A percentile compares a stretch with the other conserved stretches of the same genome.
phyloP scores from a whole-genome alignment of 306 rosid species.

The Prunus davidiana region DNA sequence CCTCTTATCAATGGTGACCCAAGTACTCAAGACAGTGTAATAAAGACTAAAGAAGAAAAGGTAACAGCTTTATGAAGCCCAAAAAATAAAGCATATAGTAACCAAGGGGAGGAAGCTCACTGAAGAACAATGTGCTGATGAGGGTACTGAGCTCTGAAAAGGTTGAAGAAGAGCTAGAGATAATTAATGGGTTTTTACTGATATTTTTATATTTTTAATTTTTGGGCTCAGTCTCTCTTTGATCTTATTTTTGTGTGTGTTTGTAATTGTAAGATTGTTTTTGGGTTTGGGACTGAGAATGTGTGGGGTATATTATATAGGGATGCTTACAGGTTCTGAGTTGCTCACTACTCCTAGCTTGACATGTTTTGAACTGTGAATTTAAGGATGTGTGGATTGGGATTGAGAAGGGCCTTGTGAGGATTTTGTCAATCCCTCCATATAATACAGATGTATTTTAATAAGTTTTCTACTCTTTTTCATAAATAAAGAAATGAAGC shows the following conservation, averaged over 20 bases:
- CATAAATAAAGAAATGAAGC: background rate
- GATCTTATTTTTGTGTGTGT: background rate
- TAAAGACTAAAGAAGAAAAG: conserved; percentile 29
- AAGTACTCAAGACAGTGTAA: conserved; percentile 26
- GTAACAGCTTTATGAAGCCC: conserved; percentile 18
- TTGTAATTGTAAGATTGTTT: background rate
- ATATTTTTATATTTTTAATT: background rate
- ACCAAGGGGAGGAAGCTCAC: conserved; percentile 3
- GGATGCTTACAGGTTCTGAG: background rate
- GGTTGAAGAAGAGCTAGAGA: background rate
- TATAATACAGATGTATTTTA: background rate
- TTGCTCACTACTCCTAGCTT: too few relatives aligned
- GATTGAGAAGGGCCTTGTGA: background rate
- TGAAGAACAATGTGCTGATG: background rate
- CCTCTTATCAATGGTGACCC: conserved; percentile 13
- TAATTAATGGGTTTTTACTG: background rate
- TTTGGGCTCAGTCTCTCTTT: background rate
- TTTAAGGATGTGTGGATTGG: too few relatives aligned
- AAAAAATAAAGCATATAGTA: background rate
- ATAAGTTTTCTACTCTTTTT: background rate
- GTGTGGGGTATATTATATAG: background rate
- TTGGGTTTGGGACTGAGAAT: background rate
- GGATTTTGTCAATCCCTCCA: background rate
- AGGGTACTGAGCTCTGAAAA: too few relatives aligned
- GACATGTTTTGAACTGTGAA: too few relatives aligned